Conservation (phyloP, 2,329 filamentous ascomycete genomes). For the Aspergillus neotritici region DNA sequence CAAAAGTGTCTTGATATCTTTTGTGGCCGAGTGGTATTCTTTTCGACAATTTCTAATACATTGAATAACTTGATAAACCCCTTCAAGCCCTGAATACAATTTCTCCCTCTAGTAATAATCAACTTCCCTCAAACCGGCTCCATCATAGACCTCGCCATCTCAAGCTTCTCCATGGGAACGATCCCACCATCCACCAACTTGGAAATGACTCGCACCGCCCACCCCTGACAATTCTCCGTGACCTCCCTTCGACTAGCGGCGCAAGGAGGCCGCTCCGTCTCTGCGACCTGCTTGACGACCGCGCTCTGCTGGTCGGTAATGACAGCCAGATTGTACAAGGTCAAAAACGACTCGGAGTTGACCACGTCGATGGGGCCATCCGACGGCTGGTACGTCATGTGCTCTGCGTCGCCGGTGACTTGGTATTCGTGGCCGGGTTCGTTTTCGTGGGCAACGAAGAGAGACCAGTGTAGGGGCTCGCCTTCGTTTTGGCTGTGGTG, state of each 20-base stretch:
- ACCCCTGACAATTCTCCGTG: conserved; percentile 22
- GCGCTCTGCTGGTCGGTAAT: conserved; percentile 11
- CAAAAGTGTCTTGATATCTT: no score
- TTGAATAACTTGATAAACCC: no score
- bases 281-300: conserved; percentile 14
- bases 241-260: conserved; percentile 15
- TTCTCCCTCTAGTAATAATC: no score
- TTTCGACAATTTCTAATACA: no score
- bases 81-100: no score
- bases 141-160: conserved; percentile 17
- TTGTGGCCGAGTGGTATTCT: no score
- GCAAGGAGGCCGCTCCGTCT: conserved; percentile 15
- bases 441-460: conserved; percentile 21
- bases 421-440: conserved; percentile 19
- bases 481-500: conserved; percentile 13
- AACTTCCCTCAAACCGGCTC: conserved; percentile 8
- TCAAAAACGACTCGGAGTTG: conserved; percentile 5
- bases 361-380: conserved; percentile 7
- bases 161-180: conserved; percentile 16
- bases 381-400: conserved; percentile 20
- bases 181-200: conserved; percentile 17
- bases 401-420: conserved; percentile 22
- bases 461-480: conserved; percentile 20
- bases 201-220: conserved; percentile 19
- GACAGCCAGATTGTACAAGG: conserved; percentile 15